Percentiles rank a stretch among this genome's conserved stretches.
These are phyloP conservation scores for Sporothrix protearum DNA, from an alignment of 2,329 filamentous ascomycete genomes.

Conservation along the genomic window DNA sequence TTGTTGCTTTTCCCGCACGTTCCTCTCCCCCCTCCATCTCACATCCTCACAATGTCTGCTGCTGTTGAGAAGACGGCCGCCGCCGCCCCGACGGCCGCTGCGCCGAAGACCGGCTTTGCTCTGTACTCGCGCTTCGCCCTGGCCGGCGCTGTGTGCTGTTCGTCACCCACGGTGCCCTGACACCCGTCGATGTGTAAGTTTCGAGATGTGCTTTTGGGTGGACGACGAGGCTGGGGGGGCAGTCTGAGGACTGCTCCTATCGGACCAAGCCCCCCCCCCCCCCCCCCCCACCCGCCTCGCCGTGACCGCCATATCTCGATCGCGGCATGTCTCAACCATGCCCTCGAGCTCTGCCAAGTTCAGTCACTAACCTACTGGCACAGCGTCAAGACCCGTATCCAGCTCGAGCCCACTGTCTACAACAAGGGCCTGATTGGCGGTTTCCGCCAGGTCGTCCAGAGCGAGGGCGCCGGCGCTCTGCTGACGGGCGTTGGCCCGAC, in stretches of 20 bases:
- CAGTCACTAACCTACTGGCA: neutral
- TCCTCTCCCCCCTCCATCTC: slow-evolving; percentile 23
- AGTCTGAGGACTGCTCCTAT: neutral
- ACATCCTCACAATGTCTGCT: slow-evolving; percentile 45
- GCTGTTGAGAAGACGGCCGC: slow-evolving; percentile 46
- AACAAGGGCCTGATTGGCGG: slow-evolving; percentile 75
- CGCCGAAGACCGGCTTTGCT: slow-evolving; percentile 48
- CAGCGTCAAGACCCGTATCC: slow-evolving; percentile 84
- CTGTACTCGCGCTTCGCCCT: slow-evolving; percentile 97
- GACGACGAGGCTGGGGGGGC: neutral
- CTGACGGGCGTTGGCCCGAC: slow-evolving; percentile 76
- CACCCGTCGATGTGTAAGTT: slow-evolving; percentile 98
- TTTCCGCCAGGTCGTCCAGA: slow-evolving; percentile 70
- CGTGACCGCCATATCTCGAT: neutral
- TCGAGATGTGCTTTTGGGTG: neutral
- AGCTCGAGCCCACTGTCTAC: slow-evolving; percentile 77
- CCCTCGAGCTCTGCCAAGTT: slow-evolving; percentile 3
- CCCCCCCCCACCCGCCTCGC: neutral
- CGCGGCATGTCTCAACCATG: neutral
- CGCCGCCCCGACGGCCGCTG: slow-evolving; percentile 39
- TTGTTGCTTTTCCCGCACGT: slow-evolving; percentile 28
- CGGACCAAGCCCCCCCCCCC: too few relatives aligned
- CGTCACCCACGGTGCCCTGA: slow-evolving; percentile 93
- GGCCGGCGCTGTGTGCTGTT: slow-evolving; percentile 96
- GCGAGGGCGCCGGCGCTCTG: slow-evolving; percentile 73